Conservation (phyloP, 2,329 filamentous ascomycete species). For the Saccharata proteae region DNA sequence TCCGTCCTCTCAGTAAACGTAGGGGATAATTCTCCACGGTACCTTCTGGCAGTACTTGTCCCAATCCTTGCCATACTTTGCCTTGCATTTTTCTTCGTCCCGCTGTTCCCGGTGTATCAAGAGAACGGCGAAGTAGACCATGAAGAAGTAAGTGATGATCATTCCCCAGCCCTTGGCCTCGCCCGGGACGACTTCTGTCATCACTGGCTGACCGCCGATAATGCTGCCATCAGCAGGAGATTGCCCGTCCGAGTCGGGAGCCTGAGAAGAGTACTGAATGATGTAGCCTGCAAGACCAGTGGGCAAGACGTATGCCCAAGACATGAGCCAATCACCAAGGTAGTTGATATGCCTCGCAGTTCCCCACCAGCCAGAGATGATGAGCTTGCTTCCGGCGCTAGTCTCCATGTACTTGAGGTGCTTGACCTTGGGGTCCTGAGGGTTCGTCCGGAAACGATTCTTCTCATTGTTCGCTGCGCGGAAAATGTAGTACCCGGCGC, state of each 20-base stretch:
- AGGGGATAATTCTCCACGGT: slow-evolving; percentile 69
- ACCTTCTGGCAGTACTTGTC: slow-evolving; percentile 76
- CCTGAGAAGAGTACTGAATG: slow-evolving; percentile 38
- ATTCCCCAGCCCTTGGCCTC: slow-evolving; percentile 73
- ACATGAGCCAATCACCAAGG: slow-evolving; percentile 86
- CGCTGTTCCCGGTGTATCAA: slow-evolving; percentile 75
- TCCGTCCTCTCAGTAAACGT: too few relatives aligned
- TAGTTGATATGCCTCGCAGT: slow-evolving; percentile 90
- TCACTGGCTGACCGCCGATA: slow-evolving; percentile 42
- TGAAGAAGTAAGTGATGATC: slow-evolving; percentile 86
- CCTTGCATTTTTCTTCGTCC: slow-evolving; percentile 81
- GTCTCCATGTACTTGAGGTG: slow-evolving; percentile 83
- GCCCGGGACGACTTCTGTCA: slow-evolving; percentile 56
- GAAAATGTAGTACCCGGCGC: slow-evolving; percentile 78
- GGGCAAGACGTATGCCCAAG: slow-evolving; percentile 80
- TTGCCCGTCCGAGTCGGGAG: slow-evolving; percentile 36
- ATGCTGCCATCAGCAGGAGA: slow-evolving; percentile 38
- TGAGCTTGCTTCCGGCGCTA: slow-evolving; percentile 63
- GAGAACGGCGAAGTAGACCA: slow-evolving; percentile 80
- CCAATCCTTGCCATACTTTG: slow-evolving; percentile 92
- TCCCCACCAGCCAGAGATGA: slow-evolving; percentile 90
- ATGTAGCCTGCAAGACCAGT: slow-evolving; percentile 75
- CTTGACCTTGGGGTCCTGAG: slow-evolving; percentile 62
- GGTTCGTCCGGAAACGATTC: slow-evolving; percentile 84
- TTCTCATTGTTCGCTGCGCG: slow-evolving; percentile 90